A percentile compares a stretch with the other conserved stretches of the same genome.
These are phyloP conservation scores for Geranomyces michiganensis DNA, from an alignment of 192 early-diverging fungal species.

Conservation along the genomic window DNA sequence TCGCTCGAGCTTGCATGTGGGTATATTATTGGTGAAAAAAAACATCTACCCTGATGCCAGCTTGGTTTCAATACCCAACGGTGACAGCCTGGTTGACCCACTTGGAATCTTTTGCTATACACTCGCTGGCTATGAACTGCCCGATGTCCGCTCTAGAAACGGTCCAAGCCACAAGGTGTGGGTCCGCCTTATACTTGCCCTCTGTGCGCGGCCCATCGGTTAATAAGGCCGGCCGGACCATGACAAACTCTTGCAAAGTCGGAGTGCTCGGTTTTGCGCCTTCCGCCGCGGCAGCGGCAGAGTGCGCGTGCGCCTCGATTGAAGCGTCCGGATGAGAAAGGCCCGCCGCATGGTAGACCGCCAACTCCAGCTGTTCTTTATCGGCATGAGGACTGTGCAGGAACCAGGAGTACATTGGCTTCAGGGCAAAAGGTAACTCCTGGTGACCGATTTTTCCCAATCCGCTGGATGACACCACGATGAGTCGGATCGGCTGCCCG, in stretches of 20 bases:
- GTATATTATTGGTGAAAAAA: too few species aligned
- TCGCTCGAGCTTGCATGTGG: too few species aligned
- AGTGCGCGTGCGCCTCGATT: background rate
- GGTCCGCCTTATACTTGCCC: background rate
- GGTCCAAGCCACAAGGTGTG: background rate
- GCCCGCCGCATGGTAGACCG: slow-evolving; percentile 2
- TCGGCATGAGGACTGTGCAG: slow-evolving; percentile 1
- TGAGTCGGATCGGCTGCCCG: background rate
- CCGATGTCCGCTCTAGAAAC: background rate
- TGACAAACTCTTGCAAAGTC: background rate
- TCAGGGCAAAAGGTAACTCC: background rate
- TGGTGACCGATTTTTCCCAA: background rate
- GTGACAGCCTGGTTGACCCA: slow-evolving; percentile 11
- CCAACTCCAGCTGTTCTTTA: background rate
- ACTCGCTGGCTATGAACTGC: background rate
- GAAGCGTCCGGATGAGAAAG: background rate
- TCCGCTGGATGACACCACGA: background rate
- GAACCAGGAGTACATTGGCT: slow-evolving; percentile 3
- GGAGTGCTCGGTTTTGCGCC: too few species aligned
- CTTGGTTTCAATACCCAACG: background rate
- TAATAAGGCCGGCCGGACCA: slow-evolving; percentile 2
- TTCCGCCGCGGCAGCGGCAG: background rate
- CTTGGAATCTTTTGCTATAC: background rate
- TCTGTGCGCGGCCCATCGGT: background rate
- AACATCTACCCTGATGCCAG: too few species aligned